Conservation (phyloP, 2,329 filamentous ascomycete genomes). For the Xylariaceae sp. region DNA sequence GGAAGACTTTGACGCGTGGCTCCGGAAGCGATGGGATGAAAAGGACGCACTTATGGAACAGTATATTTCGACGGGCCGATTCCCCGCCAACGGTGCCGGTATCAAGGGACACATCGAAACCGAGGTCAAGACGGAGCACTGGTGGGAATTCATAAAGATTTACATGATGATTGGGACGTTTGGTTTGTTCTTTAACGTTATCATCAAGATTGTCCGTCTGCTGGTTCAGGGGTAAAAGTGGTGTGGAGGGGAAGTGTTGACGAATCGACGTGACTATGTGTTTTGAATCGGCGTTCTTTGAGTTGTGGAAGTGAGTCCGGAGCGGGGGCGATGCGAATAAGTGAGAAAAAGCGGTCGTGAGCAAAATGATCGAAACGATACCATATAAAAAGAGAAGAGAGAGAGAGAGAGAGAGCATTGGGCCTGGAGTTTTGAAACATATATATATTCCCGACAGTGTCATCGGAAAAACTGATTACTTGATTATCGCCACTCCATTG, state of each 20-base stretch:
- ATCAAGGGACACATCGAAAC: conserved; percentile 51
- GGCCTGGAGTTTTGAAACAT: conserved; percentile 12
- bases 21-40: conserved; percentile 81
- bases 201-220: conserved; percentile 24
- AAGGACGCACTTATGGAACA: conserved; percentile 87
- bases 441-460: not conserved
- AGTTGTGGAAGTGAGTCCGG: not conserved
- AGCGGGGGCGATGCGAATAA: not conserved
- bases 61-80: conserved; percentile 70
- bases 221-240: not conserved
- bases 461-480: not conserved
- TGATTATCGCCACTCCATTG: not conserved
- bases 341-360: not conserved
- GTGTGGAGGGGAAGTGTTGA: not conserved
- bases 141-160: conserved; percentile 52
- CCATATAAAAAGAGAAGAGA: not conserved
- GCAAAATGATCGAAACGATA: conserved; percentile 8
- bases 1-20: conserved; percentile 75
- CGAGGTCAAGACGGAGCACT: conserved; percentile 48
- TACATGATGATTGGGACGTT: conserved; percentile 46
- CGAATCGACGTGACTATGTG: not conserved
- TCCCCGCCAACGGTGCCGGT: conserved; percentile 62
- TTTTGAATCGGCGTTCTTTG: not conserved
- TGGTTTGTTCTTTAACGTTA: conserved; percentile 38
- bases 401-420: conserved; percentile 3